Base-by-base conservation (phyloP, 805 yeast genomes). In the Candida fluviatilis region DNA sequence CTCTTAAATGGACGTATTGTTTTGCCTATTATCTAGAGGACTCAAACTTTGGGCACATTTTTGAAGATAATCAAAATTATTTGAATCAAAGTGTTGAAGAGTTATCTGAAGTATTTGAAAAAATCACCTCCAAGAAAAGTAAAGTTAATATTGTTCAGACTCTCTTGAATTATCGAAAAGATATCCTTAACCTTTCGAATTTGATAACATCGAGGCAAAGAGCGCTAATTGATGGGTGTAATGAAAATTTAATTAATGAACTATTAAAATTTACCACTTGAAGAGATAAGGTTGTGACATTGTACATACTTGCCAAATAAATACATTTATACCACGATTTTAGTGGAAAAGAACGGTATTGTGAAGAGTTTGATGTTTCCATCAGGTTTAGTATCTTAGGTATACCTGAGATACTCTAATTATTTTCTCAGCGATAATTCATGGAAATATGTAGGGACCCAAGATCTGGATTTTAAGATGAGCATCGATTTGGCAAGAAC, bases 1-100 rank as follows among this genome's bases (percentile, higher is more conserved):
- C 87, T 1, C 66, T 93, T 37, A 85, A 88, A 65, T 93, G 98
- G 97, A 79, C 96, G 0, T 90, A 86, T 60, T 89, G 87, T 2
- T 75, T 88, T 49, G 80, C 87, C 10, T 91, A 64, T 52, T 86
- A 80, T 55, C 65, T 88, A 24, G 71, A 69, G 28, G 57, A 64
- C 21, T 71, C 74, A 36, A 71, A 79, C 41, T 73, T 73, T 39
- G 75, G 82, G 7, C 68, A 71, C 26, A 73, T 86, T 5, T 77
- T 88, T 49, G 95, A 87, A 51, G 77, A 74, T 40, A 80, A 80
- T 51, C 95, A 86, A 57, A 76, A 70, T 37, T 75, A 73, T 36
- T 62, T 87, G 25, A 77, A 77, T 39, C 62, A 70, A 41, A 77
- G 85, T 0, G 87, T 84, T 10, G 95, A 86, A 54, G 79, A 75